Conservation (phyloP, 2,329 filamentous ascomycete genomes). For the Cordyceps cicadae region DNA sequence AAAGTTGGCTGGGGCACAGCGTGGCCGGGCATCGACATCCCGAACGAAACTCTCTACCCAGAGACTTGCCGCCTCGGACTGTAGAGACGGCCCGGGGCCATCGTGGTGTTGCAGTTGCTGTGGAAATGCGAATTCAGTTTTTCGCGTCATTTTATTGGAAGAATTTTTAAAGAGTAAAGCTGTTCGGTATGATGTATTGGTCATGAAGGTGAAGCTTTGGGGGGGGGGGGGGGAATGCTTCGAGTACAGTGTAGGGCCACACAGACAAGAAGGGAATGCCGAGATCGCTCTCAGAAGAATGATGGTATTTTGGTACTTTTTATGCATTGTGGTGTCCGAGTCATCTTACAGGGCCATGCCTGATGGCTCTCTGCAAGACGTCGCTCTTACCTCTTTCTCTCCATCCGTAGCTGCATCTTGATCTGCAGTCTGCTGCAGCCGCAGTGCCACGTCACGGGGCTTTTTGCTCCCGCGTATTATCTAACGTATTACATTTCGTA, state of each 20-base stretch:
- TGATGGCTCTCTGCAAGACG: not conserved
- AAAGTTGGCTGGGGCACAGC: rapidly evolving
- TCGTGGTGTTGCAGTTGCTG: not conserved
- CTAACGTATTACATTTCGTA: not conserved
- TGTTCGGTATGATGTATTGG: not conserved
- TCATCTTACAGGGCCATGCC: not conserved
- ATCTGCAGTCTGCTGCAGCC: not conserved
- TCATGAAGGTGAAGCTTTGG: not conserved
- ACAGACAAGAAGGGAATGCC: too few species aligned
- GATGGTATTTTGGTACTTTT: too few species aligned
- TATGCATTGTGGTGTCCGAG: not conserved
- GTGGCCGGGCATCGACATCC: not conserved
- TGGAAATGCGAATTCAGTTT: not conserved
- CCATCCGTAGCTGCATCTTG: not conserved
- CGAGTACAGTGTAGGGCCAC: too few species aligned
- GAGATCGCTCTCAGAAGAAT: too few species aligned
- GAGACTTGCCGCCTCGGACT: not conserved
- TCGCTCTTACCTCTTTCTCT: not conserved
- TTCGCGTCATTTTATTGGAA: not conserved
- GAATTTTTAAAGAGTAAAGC: not conserved
- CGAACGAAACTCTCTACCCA: not conserved
- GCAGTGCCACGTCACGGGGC: not conserved
- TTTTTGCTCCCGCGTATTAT: not conserved
- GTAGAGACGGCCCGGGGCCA: not conserved
- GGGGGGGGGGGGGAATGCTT: too few species aligned